Evolutionary conservation across 1,284 basidiomycete genomes (phyloP), one percentile per base, ranked within the genome.

Genomic region (Cutaneotrichosporon sp.): DNA sequence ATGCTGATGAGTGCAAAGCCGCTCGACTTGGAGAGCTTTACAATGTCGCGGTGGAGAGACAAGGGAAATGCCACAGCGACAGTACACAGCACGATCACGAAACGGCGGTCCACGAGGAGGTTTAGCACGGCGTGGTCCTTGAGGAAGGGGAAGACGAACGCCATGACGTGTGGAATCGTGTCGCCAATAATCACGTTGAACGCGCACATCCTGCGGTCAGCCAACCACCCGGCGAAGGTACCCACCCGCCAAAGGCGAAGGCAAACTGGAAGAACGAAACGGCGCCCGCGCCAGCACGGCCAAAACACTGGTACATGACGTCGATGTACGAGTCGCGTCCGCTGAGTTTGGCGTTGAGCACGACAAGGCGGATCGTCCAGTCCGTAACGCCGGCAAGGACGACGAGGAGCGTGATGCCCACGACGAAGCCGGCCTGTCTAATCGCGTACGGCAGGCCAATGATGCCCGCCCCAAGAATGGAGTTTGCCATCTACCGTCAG

Each of bases 181-280:
- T 99, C 96, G 62, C 96, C 86, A 62, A 74, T 74, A 45, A 94
- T 94, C 62, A 96, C 92, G 30, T 90, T 89, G 72, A 96, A 96
- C 1, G 92, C 92, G 64, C 90, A 93, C 90, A 94, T 96, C 26
- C 91, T 89, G 85, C 49, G 18, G 12, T 8, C 35, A 33, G 37
- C 17, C 47, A 55, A 60, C 17, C n/a, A n/a, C n/a, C n/a, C n/a
- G n/a, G n/a, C n/a, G 34, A 36, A 2, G 13, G 21, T 7, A 51
- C 70, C 55, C 40, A 74, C 72, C 91, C 92, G 65, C 94, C 94
- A 62, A 96, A 97, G 2, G 94, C 94, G 67, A 97, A 97, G 1
- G 91, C 81, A 67, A 98, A 97, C 70, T 98, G 96, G 73, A 98
- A 98, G 74, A 97, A 87, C 0, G 92, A 96, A 13, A 97, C 91